Conservation (phyloP, 495 filamentous ascomycete species). For the Penicillium pulvis region DNA sequence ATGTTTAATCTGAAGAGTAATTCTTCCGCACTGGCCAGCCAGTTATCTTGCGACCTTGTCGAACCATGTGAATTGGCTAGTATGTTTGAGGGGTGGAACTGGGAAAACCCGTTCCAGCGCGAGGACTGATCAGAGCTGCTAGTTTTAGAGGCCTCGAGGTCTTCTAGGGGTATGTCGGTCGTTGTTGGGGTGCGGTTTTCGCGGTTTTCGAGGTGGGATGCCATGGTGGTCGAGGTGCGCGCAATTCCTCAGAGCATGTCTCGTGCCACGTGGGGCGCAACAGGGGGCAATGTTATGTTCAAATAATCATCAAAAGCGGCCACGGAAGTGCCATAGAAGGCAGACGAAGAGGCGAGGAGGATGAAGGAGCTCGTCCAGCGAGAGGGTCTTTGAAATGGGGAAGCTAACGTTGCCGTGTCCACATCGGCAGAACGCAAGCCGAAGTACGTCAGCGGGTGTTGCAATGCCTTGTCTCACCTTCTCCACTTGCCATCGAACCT, state of each 20-base stretch:
- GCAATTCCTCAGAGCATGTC: background rate
- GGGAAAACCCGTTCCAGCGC: constrained; percentile 31
- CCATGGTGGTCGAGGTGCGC: constrained; percentile 12
- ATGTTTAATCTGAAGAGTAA: constrained; percentile 36
- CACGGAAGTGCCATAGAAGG: no score
- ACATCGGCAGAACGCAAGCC: background rate
- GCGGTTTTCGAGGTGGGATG: constrained; percentile 8
- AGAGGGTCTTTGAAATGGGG: background rate
- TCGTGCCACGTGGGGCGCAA: constrained; percentile 1
- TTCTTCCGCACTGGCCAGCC: constrained; percentile 30
- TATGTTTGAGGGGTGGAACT: constrained; percentile 34
- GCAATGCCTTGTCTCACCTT: background rate
- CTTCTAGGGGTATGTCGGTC: constrained; percentile 32
- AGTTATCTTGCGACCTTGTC: constrained; percentile 31
- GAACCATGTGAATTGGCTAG: constrained; percentile 28
- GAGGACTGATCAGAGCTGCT: constrained; percentile 7
- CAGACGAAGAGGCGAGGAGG: background rate
- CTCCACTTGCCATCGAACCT: constrained; percentile 1
- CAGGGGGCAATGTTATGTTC: background rate
- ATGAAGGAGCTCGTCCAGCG: constrained; percentile 2
- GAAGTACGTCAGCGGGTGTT: constrained; percentile 8
- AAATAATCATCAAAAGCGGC: background rate
- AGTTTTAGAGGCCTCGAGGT: constrained; percentile 31
- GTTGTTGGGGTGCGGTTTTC: constrained; percentile 24
- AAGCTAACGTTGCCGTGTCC: background rate